Conservation (phyloP, 2,329 filamentous ascomycete genomes). For the Aspergillus ibericus region DNA sequence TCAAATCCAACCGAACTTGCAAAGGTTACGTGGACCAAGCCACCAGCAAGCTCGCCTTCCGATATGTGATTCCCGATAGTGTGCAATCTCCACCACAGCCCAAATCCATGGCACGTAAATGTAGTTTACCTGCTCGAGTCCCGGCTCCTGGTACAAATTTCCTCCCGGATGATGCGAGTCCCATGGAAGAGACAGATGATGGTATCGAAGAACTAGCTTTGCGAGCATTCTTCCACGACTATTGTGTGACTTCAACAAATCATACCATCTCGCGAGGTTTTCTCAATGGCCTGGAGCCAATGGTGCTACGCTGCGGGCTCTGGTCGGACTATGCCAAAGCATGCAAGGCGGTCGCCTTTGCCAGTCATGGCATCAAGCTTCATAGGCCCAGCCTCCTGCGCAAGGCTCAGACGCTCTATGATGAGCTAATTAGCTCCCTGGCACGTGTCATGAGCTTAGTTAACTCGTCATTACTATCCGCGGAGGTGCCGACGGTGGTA, state of each 20-base stretch:
- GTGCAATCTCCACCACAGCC: background rate
- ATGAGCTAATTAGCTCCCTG: background rate
- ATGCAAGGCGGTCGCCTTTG: conserved; percentile 8
- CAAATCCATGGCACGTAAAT: conserved; percentile 4
- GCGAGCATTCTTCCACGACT: conserved; percentile 8
- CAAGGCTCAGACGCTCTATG: conserved; percentile 1
- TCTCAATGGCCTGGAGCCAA: background rate
- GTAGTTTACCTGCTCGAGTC: background rate
- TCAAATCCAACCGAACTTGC: conserved; percentile 2
- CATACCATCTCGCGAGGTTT: background rate
- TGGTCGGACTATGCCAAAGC: conserved; percentile 2
- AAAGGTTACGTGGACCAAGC: conserved; percentile 3
- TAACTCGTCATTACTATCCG: background rate
- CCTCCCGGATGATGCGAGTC: background rate
- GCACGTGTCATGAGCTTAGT: background rate
- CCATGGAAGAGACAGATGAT: background rate
- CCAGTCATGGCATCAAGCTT: conserved; percentile 4
- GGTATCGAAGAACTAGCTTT: background rate
- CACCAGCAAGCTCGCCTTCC: conserved; percentile 2
- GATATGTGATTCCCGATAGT: background rate
- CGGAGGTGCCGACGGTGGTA: background rate
- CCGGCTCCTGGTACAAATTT: background rate
- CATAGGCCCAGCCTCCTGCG: background rate
- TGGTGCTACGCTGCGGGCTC: background rate
- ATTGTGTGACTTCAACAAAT: background rate